Evolutionary conservation across 148 eudicot species (phyloP).

Genomic region (Rhododendron simsii): DNA sequence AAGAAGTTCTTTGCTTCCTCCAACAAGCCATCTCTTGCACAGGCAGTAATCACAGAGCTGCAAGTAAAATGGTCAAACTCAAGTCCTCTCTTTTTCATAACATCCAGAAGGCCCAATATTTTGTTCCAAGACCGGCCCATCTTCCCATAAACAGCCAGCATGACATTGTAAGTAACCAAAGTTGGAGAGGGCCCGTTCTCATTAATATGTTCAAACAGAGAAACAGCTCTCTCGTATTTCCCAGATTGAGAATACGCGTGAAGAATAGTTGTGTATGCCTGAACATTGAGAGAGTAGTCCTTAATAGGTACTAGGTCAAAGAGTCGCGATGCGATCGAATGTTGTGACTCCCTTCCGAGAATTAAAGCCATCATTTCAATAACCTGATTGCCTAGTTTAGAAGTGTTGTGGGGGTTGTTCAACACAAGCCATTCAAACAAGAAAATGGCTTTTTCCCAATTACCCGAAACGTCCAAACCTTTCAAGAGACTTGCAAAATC

Average conservation of each 20-base stretch:
- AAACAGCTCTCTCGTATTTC: slow-evolving; percentile 57
- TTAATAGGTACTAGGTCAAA: slow-evolving; percentile 66
- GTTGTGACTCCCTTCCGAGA: slow-evolving; percentile 77
- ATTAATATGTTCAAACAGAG: slow-evolving; percentile 49
- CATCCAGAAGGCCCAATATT: slow-evolving; percentile 55
- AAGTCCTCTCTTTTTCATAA: slow-evolving; percentile 57
- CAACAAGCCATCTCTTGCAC: slow-evolving; percentile 88
- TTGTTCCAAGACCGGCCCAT: slow-evolving; percentile 84
- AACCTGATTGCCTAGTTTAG: slow-evolving; percentile 43
- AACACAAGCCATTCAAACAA: slow-evolving; percentile 75
- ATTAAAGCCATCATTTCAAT: slow-evolving; percentile 70
- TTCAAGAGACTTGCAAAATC: slow-evolving; percentile 64
- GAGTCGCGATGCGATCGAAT: slow-evolving; percentile 50
- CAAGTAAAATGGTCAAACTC: slow-evolving; percentile 84
- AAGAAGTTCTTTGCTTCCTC: slow-evolving; percentile 78
- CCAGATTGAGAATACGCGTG: slow-evolving; percentile 72
- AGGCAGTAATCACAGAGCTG: slow-evolving; percentile 87
- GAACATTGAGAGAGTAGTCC: slow-evolving; percentile 56
- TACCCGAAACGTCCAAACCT: slow-evolving; percentile 60
- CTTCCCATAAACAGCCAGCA: slow-evolving; percentile 71
- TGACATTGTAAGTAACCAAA: slow-evolving; percentile 76
- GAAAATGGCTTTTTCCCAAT: slow-evolving; percentile 56
- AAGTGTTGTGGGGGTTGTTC: slow-evolving; percentile 21
- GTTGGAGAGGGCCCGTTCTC: slow-evolving; percentile 53
- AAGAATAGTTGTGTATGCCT: slow-evolving; percentile 63